Evolutionary conservation across 495 filamentous ascomycete genomes (phyloP).

Genomic region (Penicillium psychrofluorescens): DNA sequence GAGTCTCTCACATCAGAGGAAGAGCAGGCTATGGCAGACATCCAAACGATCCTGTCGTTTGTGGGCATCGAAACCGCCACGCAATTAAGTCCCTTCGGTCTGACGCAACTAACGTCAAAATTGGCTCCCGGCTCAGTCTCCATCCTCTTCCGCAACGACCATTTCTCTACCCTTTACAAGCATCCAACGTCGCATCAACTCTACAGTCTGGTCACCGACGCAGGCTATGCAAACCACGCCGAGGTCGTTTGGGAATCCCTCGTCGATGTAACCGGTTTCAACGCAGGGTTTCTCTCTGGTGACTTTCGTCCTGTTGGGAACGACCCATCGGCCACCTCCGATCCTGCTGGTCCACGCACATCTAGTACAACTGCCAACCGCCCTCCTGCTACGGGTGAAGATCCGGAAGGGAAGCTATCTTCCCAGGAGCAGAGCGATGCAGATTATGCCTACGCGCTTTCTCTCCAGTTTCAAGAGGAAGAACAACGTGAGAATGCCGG

Average conservation of each 20-base stretch:
- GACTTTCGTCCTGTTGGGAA: conserved; percentile 82
- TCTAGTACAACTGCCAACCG: conserved; percentile 16
- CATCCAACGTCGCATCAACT: conserved; percentile 64
- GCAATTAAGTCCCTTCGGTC: conserved; percentile 76
- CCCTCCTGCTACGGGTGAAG: conserved; percentile 2
- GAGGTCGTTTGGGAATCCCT: conserved; percentile 96
- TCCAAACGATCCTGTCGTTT: conserved; percentile 74
- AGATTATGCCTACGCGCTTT: conserved; percentile 42
- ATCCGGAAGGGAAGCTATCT: conserved; percentile 12
- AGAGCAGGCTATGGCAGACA: conserved; percentile 72
- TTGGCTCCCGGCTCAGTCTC: conserved; percentile 68
- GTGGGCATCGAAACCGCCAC: conserved; percentile 65
- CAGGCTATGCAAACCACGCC: conserved; percentile 77
- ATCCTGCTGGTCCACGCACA: conserved; percentile 18
- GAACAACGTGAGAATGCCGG: conserved; percentile 20
- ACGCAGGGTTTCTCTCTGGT: conserved; percentile 76
- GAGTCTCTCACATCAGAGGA: conserved; percentile 48
- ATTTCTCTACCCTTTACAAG: conserved; percentile 88
- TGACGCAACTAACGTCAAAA: conserved; percentile 57
- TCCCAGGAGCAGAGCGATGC: conserved; percentile 41
- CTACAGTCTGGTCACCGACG: conserved; percentile 81
- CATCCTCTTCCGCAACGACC: conserved; percentile 93
- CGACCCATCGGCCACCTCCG: conserved; percentile 17
- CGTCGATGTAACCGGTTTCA: conserved; percentile 78
- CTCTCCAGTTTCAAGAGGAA: conserved; percentile 40